These are phyloP conservation scores for Boletus sp. DNA, from an alignment of 768 basidiomycete genomes.

Conservation along the genomic window DNA sequence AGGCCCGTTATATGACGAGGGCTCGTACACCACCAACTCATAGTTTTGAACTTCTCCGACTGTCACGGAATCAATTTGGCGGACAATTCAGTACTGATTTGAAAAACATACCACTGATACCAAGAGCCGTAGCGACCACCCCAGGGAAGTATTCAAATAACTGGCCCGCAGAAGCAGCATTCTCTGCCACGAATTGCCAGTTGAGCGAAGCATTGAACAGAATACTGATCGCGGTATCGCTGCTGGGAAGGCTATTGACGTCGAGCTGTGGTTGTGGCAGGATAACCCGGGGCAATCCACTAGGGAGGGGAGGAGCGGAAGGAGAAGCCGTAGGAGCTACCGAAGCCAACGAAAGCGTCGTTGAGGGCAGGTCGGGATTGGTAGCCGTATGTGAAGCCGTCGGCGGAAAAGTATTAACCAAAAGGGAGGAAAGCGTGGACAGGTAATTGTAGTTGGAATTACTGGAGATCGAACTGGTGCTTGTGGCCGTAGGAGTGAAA, in stretches of 20 bases:
- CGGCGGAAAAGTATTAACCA: slow-evolving; percentile 25
- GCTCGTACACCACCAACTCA: slow-evolving; percentile 70
- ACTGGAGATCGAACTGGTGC: slow-evolving; percentile 6
- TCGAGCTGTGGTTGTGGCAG: slow-evolving; percentile 38
- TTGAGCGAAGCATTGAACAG: slow-evolving; percentile 58
- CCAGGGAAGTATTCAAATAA: slow-evolving; percentile 71
- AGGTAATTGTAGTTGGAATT: slow-evolving; percentile 34
- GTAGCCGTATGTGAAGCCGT: slow-evolving; percentile 26
- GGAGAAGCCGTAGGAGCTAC: slow-evolving; percentile 27
- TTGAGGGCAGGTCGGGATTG: slow-evolving; percentile 39
- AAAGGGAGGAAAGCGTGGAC: slow-evolving; percentile 35
- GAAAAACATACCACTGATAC: slow-evolving; percentile 38
- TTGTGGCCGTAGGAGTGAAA: slow-evolving; percentile 13
- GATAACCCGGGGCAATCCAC: slow-evolving; percentile 60
- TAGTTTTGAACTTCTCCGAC: slow-evolving; percentile 42
- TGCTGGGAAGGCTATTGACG: slow-evolving; percentile 32
- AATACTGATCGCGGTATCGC: slow-evolving; percentile 57
- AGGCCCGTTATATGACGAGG: slow-evolving; percentile 49
- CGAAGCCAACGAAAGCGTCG: slow-evolving; percentile 28
- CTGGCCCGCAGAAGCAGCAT: slow-evolving; percentile 61
- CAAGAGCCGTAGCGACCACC: slow-evolving; percentile 46
- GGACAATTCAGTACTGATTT: neutral
- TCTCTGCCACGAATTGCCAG: slow-evolving; percentile 69
- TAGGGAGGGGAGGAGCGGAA: slow-evolving; percentile 45
- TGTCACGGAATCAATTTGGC: slow-evolving; percentile 35